phyloP scores from a whole-genome alignment of 2,329 filamentous ascomycete species.

The Cladosporium sp. region DNA sequence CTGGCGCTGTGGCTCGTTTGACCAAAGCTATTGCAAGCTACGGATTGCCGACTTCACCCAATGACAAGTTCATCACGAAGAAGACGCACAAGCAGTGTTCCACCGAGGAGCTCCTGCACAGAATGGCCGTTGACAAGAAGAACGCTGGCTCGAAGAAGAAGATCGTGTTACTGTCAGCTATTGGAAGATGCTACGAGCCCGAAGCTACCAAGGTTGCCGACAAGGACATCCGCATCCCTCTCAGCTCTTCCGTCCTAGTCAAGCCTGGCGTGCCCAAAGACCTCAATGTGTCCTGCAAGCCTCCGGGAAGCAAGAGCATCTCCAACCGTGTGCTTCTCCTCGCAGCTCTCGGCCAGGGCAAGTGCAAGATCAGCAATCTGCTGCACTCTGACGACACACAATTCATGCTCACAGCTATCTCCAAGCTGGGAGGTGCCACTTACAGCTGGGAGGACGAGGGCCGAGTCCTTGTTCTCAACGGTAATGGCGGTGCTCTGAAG shows the following conservation, averaged over 20 bases:
- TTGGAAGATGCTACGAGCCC: slow-evolving; percentile 83
- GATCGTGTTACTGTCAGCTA: slow-evolving; percentile 85
- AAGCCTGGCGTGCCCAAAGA: slow-evolving; percentile 67
- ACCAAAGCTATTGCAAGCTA: slow-evolving; percentile 95
- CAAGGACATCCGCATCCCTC: slow-evolving; percentile 74
- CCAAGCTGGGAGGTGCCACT: slow-evolving; percentile 77
- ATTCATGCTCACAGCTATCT: slow-evolving; percentile 93
- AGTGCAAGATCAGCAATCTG: slow-evolving; percentile 85
- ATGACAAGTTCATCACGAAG: slow-evolving; percentile 78
- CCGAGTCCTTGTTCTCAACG: slow-evolving; percentile 84
- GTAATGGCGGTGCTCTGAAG: slow-evolving; percentile 81
- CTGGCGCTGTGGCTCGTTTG: slow-evolving; percentile 83
- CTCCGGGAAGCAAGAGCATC: slow-evolving; percentile 95
- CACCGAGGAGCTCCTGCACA: slow-evolving; percentile 79
- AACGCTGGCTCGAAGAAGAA: slow-evolving; percentile 96
- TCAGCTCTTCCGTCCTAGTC: slow-evolving; percentile 77
- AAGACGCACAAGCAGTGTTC: slow-evolving; percentile 86
- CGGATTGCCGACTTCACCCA: slow-evolving; percentile 79
- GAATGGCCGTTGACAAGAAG: slow-evolving; percentile 99
- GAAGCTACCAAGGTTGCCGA: slow-evolving; percentile 90
- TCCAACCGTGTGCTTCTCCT: slow-evolving; percentile 95
- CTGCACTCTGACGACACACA: slow-evolving; percentile 96
- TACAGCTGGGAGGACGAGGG: slow-evolving; percentile 95
- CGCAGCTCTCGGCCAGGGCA: slow-evolving; percentile 82
- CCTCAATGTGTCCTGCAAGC: slow-evolving; percentile 73